Evolutionary conservation across 129 eudicot species (phyloP).

Genomic region (Apium graveolens): DNA sequence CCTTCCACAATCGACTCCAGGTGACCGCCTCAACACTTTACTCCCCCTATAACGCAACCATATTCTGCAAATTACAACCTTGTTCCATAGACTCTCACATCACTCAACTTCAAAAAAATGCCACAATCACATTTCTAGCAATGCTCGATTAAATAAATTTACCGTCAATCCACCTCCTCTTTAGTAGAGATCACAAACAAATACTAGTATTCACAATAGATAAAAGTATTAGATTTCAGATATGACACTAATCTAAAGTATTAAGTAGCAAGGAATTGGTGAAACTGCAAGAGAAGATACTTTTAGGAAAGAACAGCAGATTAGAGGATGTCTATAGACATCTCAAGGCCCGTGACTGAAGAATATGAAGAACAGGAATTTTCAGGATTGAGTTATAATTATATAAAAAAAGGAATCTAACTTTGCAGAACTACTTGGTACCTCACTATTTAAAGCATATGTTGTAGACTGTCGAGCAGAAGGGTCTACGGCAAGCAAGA

Average conservation of each 20-base stretch:
- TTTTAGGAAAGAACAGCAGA: neutral
- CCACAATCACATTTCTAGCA: neutral
- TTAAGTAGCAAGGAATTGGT: neutral
- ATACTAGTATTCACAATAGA: neutral
- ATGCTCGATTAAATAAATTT: neutral
- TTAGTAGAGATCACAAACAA: neutral
- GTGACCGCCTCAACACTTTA: neutral
- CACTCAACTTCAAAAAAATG: neutral
- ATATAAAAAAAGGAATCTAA: neutral
- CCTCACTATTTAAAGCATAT: slow-evolving; percentile 74
- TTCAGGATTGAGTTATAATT: neutral
- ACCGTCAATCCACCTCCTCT: neutral
- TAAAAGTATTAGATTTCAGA: neutral
- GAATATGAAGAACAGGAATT: neutral
- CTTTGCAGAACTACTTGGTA: slow-evolving; percentile 9
- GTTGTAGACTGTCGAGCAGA: slow-evolving; percentile 78
- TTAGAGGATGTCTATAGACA: neutral
- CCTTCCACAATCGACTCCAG: neutral
- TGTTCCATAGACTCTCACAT: neutral
- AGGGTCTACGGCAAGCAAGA: slow-evolving; percentile 73
- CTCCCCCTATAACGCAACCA: too few species aligned
- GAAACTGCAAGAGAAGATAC: neutral
- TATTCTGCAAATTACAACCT: neutral
- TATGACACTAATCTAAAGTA: neutral
- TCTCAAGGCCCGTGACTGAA: neutral